These are phyloP conservation scores for Microbotryum intermedium DNA, from an alignment of 1,284 basidiomycete genomes.

Conservation along the genomic window DNA sequence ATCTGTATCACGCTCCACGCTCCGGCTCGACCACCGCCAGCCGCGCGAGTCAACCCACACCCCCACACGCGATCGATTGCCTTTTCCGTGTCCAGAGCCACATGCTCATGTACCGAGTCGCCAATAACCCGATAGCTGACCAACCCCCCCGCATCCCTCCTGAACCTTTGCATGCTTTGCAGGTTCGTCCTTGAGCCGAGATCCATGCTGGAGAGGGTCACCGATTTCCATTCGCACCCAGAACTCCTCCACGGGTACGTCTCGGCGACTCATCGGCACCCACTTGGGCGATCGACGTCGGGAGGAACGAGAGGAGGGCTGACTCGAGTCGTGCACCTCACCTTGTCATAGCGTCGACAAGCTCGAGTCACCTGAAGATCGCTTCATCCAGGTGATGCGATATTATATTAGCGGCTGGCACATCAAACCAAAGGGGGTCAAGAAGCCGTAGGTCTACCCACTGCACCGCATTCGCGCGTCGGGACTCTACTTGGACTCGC, in stretches of 20 bases:
- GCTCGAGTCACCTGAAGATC: slow-evolving; percentile 70
- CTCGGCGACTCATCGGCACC: slow-evolving; percentile 8
- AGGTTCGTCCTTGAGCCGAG: slow-evolving; percentile 92
- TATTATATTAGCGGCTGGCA: slow-evolving; percentile 99
- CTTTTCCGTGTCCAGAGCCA: neutral
- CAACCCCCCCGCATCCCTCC: slow-evolving; percentile 41
- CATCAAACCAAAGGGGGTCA: slow-evolving; percentile 98
- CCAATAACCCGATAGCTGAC: neutral
- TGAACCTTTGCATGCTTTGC: slow-evolving; percentile 42
- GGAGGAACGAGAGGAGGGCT: neutral
- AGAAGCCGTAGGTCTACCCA: slow-evolving; percentile 77
- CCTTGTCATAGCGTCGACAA: slow-evolving; percentile 54
- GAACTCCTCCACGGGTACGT: slow-evolving; percentile 91
- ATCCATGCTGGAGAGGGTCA: slow-evolving; percentile 84
- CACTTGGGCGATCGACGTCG: slow-evolving; percentile 33
- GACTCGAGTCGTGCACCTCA: neutral
- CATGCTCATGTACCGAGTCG: neutral
- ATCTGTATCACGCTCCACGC: too few species aligned
- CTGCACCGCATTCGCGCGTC: neutral
- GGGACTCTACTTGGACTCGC: neutral
- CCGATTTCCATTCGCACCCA: slow-evolving; percentile 98
- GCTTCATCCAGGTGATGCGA: slow-evolving; percentile 82
- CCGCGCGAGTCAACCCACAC: too few species aligned
- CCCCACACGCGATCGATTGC: slow-evolving; percentile 1
- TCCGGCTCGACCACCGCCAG: too few species aligned